Evolutionary conservation across 306 rosid species (phyloP), one percentile per base, ranked within the genome.

Genomic region (Prunus kanzakura): DNA sequence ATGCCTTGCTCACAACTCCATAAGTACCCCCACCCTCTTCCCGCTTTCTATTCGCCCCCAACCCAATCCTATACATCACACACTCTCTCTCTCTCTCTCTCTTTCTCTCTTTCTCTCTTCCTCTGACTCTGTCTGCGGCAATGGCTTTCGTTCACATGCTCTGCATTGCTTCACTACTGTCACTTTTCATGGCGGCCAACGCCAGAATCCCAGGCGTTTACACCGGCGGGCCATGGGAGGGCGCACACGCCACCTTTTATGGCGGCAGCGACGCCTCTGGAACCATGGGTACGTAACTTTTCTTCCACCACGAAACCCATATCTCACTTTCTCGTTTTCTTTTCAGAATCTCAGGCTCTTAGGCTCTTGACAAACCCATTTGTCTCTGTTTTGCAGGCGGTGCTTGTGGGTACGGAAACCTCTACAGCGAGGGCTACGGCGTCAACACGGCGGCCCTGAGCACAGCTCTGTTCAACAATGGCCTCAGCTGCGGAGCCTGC

Each of bases 261-360:
- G 98, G 98, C 76, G 98, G 98, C 78, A 90, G 90, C 56, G 98
- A 95, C 79, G 98, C 98, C 35, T 95, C 99, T 15, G 97, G 97
- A 74, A 92, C 99, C 62, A 95, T 95, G 99, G 99, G 98, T 93
- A 82, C 52, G 6, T 56, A 16, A 16, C 46, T 18, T 6, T 45
- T 6, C 4, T 5, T 16, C 0, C 8, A 45, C 52, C 19, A n/a
- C 8, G 14, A 19, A 38, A 20, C 47, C 73, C 73, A 6, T 29
- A 2, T 35, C 2, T 35, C 18, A 30, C 10, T 64, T 29, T 64
- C 47, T 8, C 4, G 2, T 2, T 64, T 64, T 32, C 7, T 32
- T 16, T 12, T 64, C 14, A 64, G 8, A 29, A 32, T 64, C 45
- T 58, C 56, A 56, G 64, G 18, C 30, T 29, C 45, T 18, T 2